Percentiles rank a stretch among this genome's conserved stretches.
Conservation (phyloP, 1,284 basidiomycete genomes). For the Moesziomyces aphidis region DNA sequence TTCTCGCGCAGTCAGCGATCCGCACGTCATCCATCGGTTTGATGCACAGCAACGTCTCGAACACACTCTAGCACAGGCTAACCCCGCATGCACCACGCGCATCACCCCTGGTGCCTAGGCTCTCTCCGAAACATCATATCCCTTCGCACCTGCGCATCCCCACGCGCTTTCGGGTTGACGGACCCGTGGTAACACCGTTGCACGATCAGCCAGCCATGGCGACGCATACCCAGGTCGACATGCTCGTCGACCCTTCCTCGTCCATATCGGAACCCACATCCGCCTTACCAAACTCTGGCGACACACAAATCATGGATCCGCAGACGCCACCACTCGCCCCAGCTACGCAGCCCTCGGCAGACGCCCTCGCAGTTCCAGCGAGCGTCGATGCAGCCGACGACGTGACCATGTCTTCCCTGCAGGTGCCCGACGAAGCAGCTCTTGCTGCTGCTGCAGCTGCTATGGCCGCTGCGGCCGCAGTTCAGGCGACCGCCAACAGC, state of each 20-base stretch:
- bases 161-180: constrained; percentile 19
- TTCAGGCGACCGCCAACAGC: constrained; percentile 9
- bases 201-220: constrained; percentile 13
- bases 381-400: constrained; percentile 7
- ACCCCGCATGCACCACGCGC: constrained; percentile 1
- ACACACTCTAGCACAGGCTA: neutral
- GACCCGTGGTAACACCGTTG: constrained; percentile 39
- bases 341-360: neutral
- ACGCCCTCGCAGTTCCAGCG: neutral
- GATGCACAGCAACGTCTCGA: neutral
- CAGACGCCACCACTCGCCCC: neutral
- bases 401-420: constrained; percentile 10
- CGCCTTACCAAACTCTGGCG: neutral
- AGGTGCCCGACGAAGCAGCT: constrained; percentile 36
- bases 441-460: constrained; percentile 46
- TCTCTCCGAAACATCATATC: neutral
- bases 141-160: constrained; percentile 3
- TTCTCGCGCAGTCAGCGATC: neutral
- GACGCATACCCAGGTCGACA: constrained; percentile 9
- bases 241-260: constrained; percentile 14
- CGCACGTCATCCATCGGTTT: neutral
- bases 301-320: neutral
- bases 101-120: neutral
- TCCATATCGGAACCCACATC: neutral
- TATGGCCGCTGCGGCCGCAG: constrained; percentile 43